Evolutionary conservation across 176 grass and related monocot genomes (phyloP).

Genomic region (Cocos nucifera): DNA sequence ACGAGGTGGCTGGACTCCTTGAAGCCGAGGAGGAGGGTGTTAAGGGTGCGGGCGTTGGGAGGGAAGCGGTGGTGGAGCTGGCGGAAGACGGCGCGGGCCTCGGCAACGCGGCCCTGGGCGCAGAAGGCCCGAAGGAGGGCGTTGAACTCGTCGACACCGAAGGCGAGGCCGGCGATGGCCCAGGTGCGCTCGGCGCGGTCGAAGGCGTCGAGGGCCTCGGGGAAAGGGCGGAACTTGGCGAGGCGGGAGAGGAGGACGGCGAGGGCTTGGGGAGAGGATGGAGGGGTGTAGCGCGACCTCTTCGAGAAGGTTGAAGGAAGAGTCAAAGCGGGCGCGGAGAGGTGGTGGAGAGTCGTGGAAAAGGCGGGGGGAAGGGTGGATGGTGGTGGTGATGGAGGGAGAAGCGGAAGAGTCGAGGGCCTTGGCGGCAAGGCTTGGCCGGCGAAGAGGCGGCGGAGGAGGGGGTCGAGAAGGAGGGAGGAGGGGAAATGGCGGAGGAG

Average conservation of each 20-base stretch:
- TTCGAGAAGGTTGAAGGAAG: conserved; percentile 13
- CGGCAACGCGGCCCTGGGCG: conserved; percentile 35
- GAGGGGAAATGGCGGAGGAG: conserved; percentile 47
- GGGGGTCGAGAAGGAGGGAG: conserved; percentile 42
- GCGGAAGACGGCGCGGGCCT: conserved; percentile 65
- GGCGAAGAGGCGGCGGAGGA: conserved; percentile 43
- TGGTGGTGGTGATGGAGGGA: conserved; percentile 27
- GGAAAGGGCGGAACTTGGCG: conserved; percentile 30
- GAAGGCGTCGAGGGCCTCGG: conserved; percentile 42
- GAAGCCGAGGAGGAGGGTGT: conserved; percentile 81
- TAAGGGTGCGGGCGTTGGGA: conserved; percentile 54
- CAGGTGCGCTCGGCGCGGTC: conserved; percentile 44
- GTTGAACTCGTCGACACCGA: conserved; percentile 62
- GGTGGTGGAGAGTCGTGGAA: conserved; percentile 24
- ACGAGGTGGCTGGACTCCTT: conserved; percentile 60
- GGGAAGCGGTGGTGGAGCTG: conserved; percentile 41
- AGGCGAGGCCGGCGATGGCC: conserved; percentile 41
- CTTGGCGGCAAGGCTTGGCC: conserved; percentile 25
- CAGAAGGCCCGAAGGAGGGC: conserved; percentile 65
- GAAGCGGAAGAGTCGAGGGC: conserved; percentile 11
- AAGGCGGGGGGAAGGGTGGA: conserved; percentile 33
- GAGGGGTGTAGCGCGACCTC: conserved; percentile 32
- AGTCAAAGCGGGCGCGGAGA: conserved; percentile 40
- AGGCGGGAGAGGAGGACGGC: conserved; percentile 47
- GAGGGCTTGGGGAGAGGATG: conserved; percentile 54